Evolutionary conservation across 179 eudicot species (phyloP).

Genomic region (Nepenthes alata): DNA sequence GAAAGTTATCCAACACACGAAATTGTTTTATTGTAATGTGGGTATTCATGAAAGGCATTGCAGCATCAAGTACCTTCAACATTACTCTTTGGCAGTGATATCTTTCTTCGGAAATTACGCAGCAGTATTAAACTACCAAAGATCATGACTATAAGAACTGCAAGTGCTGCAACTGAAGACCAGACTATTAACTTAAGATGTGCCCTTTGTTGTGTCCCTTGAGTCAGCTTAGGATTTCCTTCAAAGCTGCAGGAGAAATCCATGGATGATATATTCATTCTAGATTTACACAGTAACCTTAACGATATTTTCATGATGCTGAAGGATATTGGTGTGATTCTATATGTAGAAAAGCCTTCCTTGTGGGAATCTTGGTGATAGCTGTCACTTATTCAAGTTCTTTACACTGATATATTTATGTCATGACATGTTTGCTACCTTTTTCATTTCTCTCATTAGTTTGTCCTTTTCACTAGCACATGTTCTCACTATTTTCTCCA

Average conservation of each 20-base stretch:
- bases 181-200: constrained; percentile 35
- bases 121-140: constrained; percentile 33
- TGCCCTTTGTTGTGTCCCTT: constrained; percentile 19
- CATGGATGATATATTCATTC: neutral
- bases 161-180: constrained; percentile 40
- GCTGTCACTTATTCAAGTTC: too few species aligned
- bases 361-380: too few species aligned
- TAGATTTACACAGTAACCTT: neutral
- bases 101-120: constrained; percentile 25
- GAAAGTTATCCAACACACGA: neutral
- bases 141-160: constrained; percentile 31
- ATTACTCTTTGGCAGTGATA: constrained; percentile 22
- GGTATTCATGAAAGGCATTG: neutral
- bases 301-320: neutral
- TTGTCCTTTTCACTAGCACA: neutral
- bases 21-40: constrained; percentile 4
- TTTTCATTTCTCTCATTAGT: neutral
- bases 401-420: neutral
- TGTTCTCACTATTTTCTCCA: neutral
- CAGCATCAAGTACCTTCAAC: constrained; percentile 34
- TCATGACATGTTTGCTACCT: neutral
- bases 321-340: neutral
- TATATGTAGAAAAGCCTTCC: neutral
- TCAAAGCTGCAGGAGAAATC: constrained; percentile 40
- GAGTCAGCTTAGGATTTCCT: constrained; percentile 61